A percentile compares a stretch with the other conserved stretches of the same genome.
These are phyloP conservation scores for Dissophora ornata DNA, from an alignment of 192 early-diverging fungal genomes.

Conservation along the genomic window DNA sequence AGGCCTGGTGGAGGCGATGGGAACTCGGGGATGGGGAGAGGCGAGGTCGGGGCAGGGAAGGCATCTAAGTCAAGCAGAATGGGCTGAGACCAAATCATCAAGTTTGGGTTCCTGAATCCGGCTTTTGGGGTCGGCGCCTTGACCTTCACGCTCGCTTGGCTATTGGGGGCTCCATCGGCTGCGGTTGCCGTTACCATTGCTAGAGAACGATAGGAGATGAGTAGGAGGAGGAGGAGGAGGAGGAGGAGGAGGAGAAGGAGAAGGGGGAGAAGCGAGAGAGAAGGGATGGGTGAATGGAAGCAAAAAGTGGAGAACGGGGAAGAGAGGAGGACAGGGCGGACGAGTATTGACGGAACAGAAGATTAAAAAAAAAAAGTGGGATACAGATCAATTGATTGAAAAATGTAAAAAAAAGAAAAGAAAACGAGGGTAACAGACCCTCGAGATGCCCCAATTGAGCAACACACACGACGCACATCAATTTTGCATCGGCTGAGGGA, in stretches of 20 bases:
- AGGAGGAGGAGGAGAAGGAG: background rate
- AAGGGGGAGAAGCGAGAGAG: background rate
- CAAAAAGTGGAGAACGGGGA: slow-evolving; percentile 1
- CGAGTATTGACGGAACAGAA: background rate
- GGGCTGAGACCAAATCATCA: slow-evolving; percentile 27
- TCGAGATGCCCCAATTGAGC: background rate
- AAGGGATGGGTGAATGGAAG: background rate
- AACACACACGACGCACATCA: no score
- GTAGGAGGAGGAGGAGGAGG: background rate
- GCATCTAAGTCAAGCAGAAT: slow-evolving; percentile 37
- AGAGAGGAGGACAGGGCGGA: background rate
- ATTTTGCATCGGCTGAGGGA: no score
- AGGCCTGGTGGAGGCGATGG: background rate
- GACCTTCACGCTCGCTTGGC: slow-evolving; percentile 11
- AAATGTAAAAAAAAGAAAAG: background rate
- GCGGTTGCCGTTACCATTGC: slow-evolving; percentile 41
- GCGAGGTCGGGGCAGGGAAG: slow-evolving; percentile 39
- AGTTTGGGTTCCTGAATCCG: slow-evolving; percentile 26
- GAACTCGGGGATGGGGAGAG: slow-evolving; percentile 27
- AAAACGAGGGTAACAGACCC: slow-evolving; percentile 6
- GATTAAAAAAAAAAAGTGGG: background rate
- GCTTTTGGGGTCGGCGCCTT: slow-evolving; percentile 21
- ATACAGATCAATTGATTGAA: background rate
- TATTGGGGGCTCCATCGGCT: background rate
- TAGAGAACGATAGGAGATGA: background rate